phyloP scores from a whole-genome alignment of 2,329 filamentous ascomycete species.

The Paramyrothecium sp. region DNA sequence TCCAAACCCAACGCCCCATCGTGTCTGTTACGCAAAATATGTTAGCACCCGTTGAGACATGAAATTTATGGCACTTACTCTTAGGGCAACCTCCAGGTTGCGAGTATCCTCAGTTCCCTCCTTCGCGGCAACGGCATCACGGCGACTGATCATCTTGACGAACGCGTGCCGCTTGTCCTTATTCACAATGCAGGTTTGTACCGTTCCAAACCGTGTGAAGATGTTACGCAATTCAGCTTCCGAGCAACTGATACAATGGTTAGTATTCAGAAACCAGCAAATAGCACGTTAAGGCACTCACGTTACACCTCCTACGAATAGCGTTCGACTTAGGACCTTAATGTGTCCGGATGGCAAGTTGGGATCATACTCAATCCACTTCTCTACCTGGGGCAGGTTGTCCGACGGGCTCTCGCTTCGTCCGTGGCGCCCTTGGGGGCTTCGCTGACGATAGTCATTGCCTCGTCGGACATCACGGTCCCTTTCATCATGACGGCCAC shows the following conservation, averaged over 20 bases:
- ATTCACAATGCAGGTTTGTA: conserved; percentile 98
- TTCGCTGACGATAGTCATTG: conserved; percentile 83
- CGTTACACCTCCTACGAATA: conserved; percentile 96
- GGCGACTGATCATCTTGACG: conserved; percentile 94
- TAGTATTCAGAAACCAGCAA: conserved; percentile 20
- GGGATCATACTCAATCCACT: conserved; percentile 79
- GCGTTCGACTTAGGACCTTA: conserved; percentile 89
- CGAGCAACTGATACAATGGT: conserved; percentile 52
- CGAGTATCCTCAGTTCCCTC: conserved; percentile 81
- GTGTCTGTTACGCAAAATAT: conserved; percentile 56
- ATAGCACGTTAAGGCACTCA: conserved; percentile 44
- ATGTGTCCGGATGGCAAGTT: conserved; percentile 74
- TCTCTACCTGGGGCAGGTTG: conserved; percentile 40
- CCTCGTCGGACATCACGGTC: conserved; percentile 52
- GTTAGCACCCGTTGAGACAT: conserved; percentile 10
- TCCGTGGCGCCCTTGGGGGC: conserved; percentile 68
- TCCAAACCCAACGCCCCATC: conserved; percentile 97
- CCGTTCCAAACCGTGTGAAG: conserved; percentile 78
- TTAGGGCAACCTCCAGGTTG: conserved; percentile 69
- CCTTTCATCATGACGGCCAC: conserved; percentile 55
- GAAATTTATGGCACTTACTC: conserved; percentile 49
- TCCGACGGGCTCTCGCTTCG: conserved; percentile 58
- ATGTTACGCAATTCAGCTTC: conserved; percentile 80
- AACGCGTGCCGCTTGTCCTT: conserved; percentile 98
- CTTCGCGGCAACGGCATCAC: conserved; percentile 81